These are phyloP conservation scores for Elsinoe batatas DNA, from an alignment of 2,329 filamentous ascomycete genomes.

Conservation along the genomic window DNA sequence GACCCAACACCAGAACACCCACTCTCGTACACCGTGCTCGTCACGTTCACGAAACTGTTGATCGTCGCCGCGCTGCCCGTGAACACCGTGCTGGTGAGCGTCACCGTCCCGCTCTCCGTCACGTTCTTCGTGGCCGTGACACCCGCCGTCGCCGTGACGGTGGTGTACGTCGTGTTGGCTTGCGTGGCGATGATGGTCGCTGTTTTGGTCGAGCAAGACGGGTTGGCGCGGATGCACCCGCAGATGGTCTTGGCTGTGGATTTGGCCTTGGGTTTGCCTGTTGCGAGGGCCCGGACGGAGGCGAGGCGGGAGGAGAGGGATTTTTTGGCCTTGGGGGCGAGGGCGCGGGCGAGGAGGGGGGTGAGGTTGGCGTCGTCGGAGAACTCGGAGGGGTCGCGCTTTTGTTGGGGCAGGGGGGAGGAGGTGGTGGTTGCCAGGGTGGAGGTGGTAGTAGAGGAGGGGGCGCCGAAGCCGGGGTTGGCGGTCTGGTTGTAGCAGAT, in stretches of 20 bases:
- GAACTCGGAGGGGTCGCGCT: neutral
- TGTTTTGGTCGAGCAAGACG: neutral
- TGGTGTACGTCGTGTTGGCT: neutral
- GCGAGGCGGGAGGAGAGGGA: neutral
- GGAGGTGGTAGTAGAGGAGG: neutral
- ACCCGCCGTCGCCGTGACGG: neutral
- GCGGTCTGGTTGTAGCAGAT: constrained; percentile 11
- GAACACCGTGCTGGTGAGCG: neutral
- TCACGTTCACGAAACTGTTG: neutral
- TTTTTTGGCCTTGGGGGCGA: neutral
- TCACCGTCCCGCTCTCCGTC: neutral
- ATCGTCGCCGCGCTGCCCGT: neutral
- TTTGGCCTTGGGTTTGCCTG: constrained; percentile 5
- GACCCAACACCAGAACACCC: neutral
- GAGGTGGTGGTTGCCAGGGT: neutral
- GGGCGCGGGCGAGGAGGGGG: neutral
- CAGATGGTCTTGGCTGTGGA: constrained; percentile 5
- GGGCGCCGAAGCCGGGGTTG: constrained; percentile 1
- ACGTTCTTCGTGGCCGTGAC: neutral
- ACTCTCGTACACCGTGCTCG: neutral
- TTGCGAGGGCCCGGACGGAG: neutral
- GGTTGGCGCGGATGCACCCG: constrained; percentile 12
- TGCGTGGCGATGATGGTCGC: neutral
- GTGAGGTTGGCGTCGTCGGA: constrained; percentile 9
- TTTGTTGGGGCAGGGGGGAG: neutral